Evolutionary conservation across 768 basidiomycete species (phyloP).

Genomic region (Plicaturopsis crispa): DNA sequence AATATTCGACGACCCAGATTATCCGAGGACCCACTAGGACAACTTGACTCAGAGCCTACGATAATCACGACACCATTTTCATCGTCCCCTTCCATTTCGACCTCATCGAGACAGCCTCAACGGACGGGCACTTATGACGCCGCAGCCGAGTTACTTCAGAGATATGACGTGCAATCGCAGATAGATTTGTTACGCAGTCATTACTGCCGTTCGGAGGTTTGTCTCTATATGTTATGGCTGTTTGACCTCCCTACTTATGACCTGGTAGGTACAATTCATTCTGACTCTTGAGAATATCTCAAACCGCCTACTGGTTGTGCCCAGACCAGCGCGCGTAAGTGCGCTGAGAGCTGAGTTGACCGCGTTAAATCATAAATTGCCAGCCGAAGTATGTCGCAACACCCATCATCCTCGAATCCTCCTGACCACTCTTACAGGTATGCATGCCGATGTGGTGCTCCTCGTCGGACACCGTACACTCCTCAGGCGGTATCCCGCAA

Average conservation of each 20-base stretch:
- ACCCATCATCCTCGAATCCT: background rate
- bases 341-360: constrained; percentile 96
- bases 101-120: constrained; percentile 30
- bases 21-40: constrained; percentile 72
- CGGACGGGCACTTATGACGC: constrained; percentile 35
- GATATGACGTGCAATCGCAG: constrained; percentile 63
- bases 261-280: constrained; percentile 71
- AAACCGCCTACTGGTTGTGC: constrained; percentile 85
- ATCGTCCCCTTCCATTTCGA: constrained; percentile 65
- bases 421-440: constrained; percentile 34
- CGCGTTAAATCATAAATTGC: constrained; percentile 89
- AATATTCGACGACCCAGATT: constrained; percentile 43
- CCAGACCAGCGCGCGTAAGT: constrained; percentile 89
- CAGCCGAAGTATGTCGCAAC: constrained; percentile 68
- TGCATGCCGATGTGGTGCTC: constrained; percentile 87
- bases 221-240: constrained; percentile 13
- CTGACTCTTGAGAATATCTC: constrained; percentile 87
- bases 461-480: constrained; percentile 52
- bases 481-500: constrained; percentile 32
- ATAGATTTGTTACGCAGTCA: constrained; percentile 72
- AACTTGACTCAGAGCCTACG: constrained; percentile 41
- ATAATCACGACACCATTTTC: constrained; percentile 43
- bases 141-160: constrained; percentile 53
- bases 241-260: constrained; percentile 1
- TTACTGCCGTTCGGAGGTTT: constrained; percentile 81